Evolutionary conservation across 2,329 filamentous ascomycete genomes (phyloP).

Genomic region (Alternaria novae-zelandiae): DNA sequence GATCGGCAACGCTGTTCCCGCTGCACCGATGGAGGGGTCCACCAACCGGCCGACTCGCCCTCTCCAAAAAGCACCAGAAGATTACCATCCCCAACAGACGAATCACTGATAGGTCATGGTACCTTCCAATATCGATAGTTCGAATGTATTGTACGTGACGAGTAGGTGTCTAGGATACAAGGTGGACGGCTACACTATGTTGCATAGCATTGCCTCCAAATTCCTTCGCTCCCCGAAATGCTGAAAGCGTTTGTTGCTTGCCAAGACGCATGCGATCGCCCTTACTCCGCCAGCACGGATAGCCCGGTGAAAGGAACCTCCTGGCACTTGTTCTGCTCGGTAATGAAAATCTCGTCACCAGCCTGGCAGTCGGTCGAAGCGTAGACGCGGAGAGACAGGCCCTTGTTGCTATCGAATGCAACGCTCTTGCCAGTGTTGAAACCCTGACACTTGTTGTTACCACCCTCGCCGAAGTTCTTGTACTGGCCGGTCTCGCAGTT

Average conservation of each 20-base stretch:
- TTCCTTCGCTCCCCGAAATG: neutral
- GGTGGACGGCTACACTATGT: neutral
- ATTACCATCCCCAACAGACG: neutral
- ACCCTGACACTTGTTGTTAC: neutral
- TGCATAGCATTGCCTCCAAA: neutral
- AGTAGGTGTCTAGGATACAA: neutral
- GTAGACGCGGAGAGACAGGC: neutral
- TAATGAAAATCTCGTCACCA: neutral
- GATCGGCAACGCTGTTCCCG: neutral
- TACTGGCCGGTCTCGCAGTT: neutral
- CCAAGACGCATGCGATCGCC: neutral
- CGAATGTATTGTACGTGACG: rapidly evolving
- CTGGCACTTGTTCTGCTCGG: neutral
- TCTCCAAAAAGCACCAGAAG: neutral
- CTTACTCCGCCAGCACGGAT: neutral
- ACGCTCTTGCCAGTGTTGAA: neutral
- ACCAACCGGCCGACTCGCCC: neutral
- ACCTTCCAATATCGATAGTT: neutral
- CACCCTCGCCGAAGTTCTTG: neutral
- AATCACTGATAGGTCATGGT: neutral
- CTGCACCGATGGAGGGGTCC: neutral
- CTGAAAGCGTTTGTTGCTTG: neutral
- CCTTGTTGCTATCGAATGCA: neutral
- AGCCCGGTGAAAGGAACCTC: neutral
- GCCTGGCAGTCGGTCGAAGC: neutral